Base-by-base conservation (phyloP, 345 rosid species). In the Bruguiera sexangula region DNA sequence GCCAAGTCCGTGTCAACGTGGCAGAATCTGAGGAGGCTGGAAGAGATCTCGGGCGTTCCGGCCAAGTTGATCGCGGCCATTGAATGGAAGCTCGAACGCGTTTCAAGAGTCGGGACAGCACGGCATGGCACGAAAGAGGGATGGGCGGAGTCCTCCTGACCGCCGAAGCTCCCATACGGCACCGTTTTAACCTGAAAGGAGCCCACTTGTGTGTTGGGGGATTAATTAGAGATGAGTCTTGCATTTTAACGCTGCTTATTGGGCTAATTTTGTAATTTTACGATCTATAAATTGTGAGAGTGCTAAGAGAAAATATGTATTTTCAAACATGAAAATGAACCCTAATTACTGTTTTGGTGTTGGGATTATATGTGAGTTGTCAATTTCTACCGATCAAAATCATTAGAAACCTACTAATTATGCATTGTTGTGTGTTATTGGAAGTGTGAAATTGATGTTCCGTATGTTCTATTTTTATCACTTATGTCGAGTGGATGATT, bases 31-130 rank as follows among this genome's bases (percentile, higher is more conserved):
- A 66, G 52, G 74, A 75, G 65, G 67, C 43, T 85, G 20, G 85
- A 75, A 73, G 75, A 58, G 30, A 57, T 70, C 0, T 76, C 83
- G 0, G 85, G 86, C 11, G 83, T 85, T 32, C 83, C 86, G 57
- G 69, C 64, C 6, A 81, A 79, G 76, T 60, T 82, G 68, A 85
- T 85, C 65, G 53, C 71, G 66, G 79, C 75, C 16, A 69, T 80
- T 20, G 83, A 79, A 62, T 43, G 24, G 37, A 79, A 52, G 74
- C 55, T 79, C 7, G 77, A 82, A n/a, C 78, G 72, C 34, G 57
- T 6, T 22, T 37, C 67, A 57, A 48, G 73, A 32, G 70, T 16
- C 30, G 27, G 66, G 57, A 68, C 63, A 48, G 6, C 55, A 6
- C 32, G 22, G 30, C 39, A 43, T 22, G 68, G 63, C 37, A 10